Evolutionary conservation across 345 rosid genomes (phyloP), one percentile per base, ranked within the genome.

Genomic region (Zanthoxylum bungeanum): DNA sequence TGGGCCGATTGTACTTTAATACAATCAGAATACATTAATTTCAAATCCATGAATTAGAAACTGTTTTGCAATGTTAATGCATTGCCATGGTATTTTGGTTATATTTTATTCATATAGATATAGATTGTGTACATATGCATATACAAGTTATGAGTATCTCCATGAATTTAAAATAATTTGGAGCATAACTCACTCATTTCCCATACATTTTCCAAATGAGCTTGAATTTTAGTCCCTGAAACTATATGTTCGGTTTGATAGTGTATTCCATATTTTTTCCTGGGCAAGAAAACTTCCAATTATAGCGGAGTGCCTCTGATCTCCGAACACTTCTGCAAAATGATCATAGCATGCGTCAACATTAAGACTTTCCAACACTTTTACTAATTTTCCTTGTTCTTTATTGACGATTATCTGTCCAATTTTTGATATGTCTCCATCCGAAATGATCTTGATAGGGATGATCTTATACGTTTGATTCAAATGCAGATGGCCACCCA

Each of bases 241-340:
- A 3, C 16, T 1, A 27, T 53, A 33, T 76, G 77, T 9, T 50
- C 57, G 11, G 40, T 5, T 67, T 31, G 85, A 79, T 62, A 91
- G 85, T 30, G 60, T 51, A 49, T 70, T 87, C 97, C 93, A 94
- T 39, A 76, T 78, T 74, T 63, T 84, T 80, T 44, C 79, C 67
- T 92, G 97, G 74, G 87, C 90, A 75, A 77, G 76, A 76, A 83
- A 90, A 81, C 93, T 89, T 76, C 87, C 97, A 60, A 89, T 55
- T 10, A 82, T 84, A 31, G 97, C 95, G 60, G 90, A 87, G 66
- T 87, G 98, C 51, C 66, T 79, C 60, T 79, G 34, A 34, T 60
- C 61, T 25, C 75, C 40, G 36, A 78, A 46, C 9, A 37, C 42
- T 21, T 51, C 34, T 0, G 70, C 33, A 21, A 78, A 74, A 52